Conservation (phyloP, 1,284 basidiomycete species). For the Kwoniella shivajii region DNA sequence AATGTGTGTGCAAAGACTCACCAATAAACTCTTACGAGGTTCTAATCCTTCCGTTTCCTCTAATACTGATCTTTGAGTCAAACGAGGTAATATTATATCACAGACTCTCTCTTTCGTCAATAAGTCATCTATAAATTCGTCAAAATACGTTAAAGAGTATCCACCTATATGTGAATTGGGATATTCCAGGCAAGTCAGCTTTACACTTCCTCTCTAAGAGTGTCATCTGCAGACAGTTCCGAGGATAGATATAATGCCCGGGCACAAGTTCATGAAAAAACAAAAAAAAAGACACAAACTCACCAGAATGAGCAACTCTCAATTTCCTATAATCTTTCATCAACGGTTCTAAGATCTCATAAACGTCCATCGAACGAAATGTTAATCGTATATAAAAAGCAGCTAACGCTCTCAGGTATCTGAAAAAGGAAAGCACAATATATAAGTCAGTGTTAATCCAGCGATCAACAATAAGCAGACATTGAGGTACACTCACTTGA, state of each 20-base stretch:
- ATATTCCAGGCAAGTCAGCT: too few relatives aligned
- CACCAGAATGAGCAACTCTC: conserved; percentile 76
- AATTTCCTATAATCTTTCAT: conserved; percentile 93
- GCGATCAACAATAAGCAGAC: neutral
- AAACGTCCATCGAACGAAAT: conserved; percentile 85
- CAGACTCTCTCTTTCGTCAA: conserved; percentile 89
- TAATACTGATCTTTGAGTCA: conserved; percentile 80
- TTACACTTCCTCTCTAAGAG: too few relatives aligned
- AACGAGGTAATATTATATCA: conserved; percentile 91
- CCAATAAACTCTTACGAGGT: conserved; percentile 53
- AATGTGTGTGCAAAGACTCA: too few relatives aligned
- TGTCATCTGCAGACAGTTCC: too few relatives aligned
- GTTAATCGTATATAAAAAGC: conserved; percentile 95
- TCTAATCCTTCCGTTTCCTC: conserved; percentile 90
- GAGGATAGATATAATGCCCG: too few relatives aligned
- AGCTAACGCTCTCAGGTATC: conserved; percentile 89
- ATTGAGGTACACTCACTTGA: conserved; percentile 71
- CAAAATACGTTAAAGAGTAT: conserved; percentile 81
- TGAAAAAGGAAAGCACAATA: conserved; percentile 43
- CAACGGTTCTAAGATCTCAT: conserved; percentile 88
- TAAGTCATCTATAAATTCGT: conserved; percentile 87
- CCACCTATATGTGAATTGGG: conserved; percentile 69
- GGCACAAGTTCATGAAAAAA: neutral
- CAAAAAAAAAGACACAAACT: conserved; percentile 37
- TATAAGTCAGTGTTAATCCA: neutral